Base-by-base conservation (phyloP, 331 rosid species). In the Cucumis variabilis region DNA sequence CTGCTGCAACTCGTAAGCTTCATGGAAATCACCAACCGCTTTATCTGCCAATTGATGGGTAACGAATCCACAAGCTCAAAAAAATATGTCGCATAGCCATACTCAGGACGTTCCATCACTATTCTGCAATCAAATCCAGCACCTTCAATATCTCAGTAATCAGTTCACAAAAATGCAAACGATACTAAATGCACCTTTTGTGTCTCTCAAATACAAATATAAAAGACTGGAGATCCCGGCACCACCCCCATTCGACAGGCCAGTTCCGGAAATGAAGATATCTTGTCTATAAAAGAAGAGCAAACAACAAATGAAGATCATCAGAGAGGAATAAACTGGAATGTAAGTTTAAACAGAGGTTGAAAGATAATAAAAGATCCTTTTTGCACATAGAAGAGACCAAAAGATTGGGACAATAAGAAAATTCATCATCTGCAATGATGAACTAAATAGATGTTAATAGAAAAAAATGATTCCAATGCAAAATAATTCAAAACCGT, bases 241-340 rank as follows among this genome's bases (percentile, higher is more conserved):
- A 95, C 99, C 99, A 96, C 80, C 99, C 99, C 99, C 99, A 95
- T 90, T 95, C 98, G 37, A 87, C 98, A 41, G 98, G 98, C 98
- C 96, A 95, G 53, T 91, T 92, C 14, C 94, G 92, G 88, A 96
- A 94, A 88, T 90, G 93, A 87, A 95, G 92, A 91, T 92, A 92
- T 21, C 94, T 89, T 33, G 96, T 82, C 98, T 96, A 93, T 77
- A 78, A 69, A 82, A 89, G 60, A 86, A 87, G 69, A 13, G 65
- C 78, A 44, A 11, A 53, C 13, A 82, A 44, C 66, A 86, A 63
- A 78, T 33, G 69, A 12, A 50, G 11, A 83, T 73, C 37, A 28
- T 72, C 77, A 67, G 25, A 27, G 66, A 30, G n/a, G 46, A 28
- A 11, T 50, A 33, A 50, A 37, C 14, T n/a, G 50, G 55, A 60